Evolutionary conservation across 257 asterid genomes (phyloP).

Genomic region (Solanum rostratum): DNA sequence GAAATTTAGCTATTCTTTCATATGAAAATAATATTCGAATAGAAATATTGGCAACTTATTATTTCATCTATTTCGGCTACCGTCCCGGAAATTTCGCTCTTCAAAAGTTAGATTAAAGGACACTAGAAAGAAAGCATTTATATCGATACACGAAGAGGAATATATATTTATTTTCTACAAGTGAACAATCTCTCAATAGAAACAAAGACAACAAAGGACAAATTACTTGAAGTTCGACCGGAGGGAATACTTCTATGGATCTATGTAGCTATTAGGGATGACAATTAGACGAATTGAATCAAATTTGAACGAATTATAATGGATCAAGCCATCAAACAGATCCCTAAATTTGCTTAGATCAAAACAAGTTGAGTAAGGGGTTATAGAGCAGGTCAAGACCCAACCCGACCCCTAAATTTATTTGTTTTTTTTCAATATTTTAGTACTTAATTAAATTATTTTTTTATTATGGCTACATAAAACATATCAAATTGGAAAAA

Average conservation of each 20-base stretch:
- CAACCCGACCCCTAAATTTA: too few relatives aligned
- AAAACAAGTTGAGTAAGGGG: too few relatives aligned
- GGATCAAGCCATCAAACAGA: too few relatives aligned
- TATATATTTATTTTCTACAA: not conserved
- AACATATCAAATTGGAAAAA: too few relatives aligned
- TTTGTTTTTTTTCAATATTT: too few relatives aligned
- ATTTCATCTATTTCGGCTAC: not conserved
- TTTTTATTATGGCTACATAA: too few relatives aligned
- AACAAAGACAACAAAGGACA: not conserved
- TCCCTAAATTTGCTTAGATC: too few relatives aligned
- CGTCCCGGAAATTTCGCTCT: not conserved
- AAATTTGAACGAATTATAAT: too few relatives aligned
- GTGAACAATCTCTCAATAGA: not conserved
- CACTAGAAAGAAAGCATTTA: not conserved
- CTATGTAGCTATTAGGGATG: not conserved
- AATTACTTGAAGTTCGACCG: not conserved
- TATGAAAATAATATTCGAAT: not conserved
- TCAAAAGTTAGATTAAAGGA: not conserved
- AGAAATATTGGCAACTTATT: not conserved
- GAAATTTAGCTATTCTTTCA: not conserved
- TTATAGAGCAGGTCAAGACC: too few relatives aligned
- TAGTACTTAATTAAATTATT: too few relatives aligned
- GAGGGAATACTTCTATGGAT: not conserved
- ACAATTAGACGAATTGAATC: too few relatives aligned
- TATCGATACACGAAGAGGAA: not conserved